phyloP scores from a whole-genome alignment of 2,329 filamentous ascomycete species.

The Microsporum ferrugineum region DNA sequence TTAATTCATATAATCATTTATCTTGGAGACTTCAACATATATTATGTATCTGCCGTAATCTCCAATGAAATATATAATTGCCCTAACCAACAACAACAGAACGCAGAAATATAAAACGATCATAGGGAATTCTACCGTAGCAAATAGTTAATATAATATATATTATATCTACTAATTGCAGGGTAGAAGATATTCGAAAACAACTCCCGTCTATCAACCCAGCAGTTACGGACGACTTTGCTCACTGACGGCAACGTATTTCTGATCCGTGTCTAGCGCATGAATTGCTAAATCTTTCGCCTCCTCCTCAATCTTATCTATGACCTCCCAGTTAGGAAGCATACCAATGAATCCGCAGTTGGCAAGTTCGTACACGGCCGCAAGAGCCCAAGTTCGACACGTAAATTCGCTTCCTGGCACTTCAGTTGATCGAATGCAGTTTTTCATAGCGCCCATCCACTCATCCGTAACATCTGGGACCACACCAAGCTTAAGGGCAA shows the following conservation, averaged over 20 bases:
- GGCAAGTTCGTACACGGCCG: conserved; percentile 13
- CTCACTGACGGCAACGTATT: neutral
- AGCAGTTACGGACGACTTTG: neutral
- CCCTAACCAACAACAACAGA: too few relatives aligned
- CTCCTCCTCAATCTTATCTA: conserved; percentile 12
- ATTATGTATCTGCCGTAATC: too few relatives aligned
- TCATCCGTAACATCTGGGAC: conserved; percentile 11
- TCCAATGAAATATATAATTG: too few relatives aligned
- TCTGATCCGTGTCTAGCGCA: neutral
- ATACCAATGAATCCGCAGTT: conserved; percentile 13
- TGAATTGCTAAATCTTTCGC: conserved; percentile 1
- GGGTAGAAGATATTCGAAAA: too few relatives aligned
- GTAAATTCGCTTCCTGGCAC: conserved; percentile 10
- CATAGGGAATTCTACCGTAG: too few relatives aligned
- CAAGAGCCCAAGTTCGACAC: conserved; percentile 13
- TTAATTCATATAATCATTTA: neutral
- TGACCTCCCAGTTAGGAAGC: conserved; percentile 10
- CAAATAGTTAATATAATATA: too few relatives aligned
- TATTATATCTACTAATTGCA: too few relatives aligned
- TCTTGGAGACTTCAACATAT: too few relatives aligned
- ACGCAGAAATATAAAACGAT: too few relatives aligned
- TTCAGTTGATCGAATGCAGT: conserved; percentile 9
- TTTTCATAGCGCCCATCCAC: conserved; percentile 11
- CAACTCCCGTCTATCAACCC: neutral
- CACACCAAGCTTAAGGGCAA: conserved; percentile 12